Base-by-base conservation (phyloP, 2,329 filamentous ascomycete species). In the Alternaria ethzedia region DNA sequence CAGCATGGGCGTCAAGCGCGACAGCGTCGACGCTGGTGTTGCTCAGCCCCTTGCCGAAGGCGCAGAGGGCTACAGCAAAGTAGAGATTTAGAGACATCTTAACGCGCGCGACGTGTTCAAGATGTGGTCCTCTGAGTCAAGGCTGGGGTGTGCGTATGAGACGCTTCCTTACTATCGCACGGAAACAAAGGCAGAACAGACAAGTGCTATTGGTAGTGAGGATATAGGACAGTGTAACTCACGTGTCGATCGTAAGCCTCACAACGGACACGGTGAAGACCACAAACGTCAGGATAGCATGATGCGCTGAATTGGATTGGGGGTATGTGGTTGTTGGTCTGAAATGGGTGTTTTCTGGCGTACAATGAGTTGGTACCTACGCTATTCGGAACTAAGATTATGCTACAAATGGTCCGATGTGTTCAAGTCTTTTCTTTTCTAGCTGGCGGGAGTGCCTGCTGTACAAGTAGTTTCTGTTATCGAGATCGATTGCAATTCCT, bases 21-120 rank as follows among this genome's bases (percentile, higher is more conserved):
- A 74, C 8, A 75, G 72, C 25, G 63, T 70, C 3, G 77, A 75
- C 30, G 74, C 70, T 25, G 73, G 50, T 1, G 70, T 70, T 10
- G 70, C 71, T 9, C 66, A 73, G 59, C 77, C 79, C 5, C 49
- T 79, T 21, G 70, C 63, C 11, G 78, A 79, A 51, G 78, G 75
- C 2, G 68, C 59, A 0, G 77, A 78, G 36, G 78, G 79, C 1
- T 80, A 75, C 59, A 70, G 65, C 17, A 77, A 72, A 61, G 61
- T 78, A 45, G 78, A 80, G 69, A 74, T 81, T 43, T 81, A 72
- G 57, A 45, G 6, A 15, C 23, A 20, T 45, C 32, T 32, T 36
- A 41, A 20, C 49, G 49, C 49, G 11, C 28, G 36, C 11, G 20
- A 41, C 36, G 15, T 17, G 49, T 52, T 23, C 8, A 20, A 25